These are phyloP conservation scores for Xylariaceae sp. DNA, from an alignment of 2,329 filamentous ascomycete species.

Conservation along the genomic window DNA sequence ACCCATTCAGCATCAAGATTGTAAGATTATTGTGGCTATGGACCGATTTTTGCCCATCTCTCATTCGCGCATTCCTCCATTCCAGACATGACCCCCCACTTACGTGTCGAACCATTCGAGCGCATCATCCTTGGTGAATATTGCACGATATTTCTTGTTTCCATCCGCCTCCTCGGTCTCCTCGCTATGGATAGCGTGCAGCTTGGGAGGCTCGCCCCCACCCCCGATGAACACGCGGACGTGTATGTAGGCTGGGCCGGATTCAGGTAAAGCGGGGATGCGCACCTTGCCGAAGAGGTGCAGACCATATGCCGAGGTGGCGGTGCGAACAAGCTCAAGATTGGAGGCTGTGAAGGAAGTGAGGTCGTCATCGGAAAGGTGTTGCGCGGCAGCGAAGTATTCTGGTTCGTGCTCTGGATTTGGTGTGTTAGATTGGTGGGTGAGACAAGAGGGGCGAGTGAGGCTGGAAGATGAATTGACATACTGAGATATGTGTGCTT, in stretches of 20 bases:
- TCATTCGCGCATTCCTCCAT: neutral
- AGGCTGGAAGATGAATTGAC: neutral
- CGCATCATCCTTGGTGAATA: constrained; percentile 41
- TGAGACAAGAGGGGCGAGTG: neutral
- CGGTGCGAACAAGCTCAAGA: constrained; percentile 41
- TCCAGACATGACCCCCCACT: neutral
- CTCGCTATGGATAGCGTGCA: constrained; percentile 46
- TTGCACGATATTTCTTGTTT: constrained; percentile 39
- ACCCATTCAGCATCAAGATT: no score
- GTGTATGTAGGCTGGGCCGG: constrained; percentile 39
- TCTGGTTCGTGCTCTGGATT: constrained; percentile 48
- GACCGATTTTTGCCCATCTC: no score
- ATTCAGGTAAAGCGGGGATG: constrained; percentile 36
- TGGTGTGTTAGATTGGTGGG: neutral
- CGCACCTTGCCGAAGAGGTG: constrained; percentile 47
- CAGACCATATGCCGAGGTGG: constrained; percentile 41
- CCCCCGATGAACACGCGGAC: constrained; percentile 44
- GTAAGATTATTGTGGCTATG: no score
- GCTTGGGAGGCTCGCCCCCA: constrained; percentile 32
- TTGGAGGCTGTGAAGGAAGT: constrained; percentile 34
- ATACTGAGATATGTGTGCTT: constrained; percentile 25
- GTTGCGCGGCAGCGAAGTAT: constrained; percentile 47
- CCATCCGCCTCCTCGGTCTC: constrained; percentile 39
- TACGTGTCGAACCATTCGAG: constrained; percentile 53
- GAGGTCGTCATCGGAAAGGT: constrained; percentile 35